Base-by-base conservation (phyloP, 2,329 filamentous ascomycete genomes). In the Emergomyces pasteurianus region DNA sequence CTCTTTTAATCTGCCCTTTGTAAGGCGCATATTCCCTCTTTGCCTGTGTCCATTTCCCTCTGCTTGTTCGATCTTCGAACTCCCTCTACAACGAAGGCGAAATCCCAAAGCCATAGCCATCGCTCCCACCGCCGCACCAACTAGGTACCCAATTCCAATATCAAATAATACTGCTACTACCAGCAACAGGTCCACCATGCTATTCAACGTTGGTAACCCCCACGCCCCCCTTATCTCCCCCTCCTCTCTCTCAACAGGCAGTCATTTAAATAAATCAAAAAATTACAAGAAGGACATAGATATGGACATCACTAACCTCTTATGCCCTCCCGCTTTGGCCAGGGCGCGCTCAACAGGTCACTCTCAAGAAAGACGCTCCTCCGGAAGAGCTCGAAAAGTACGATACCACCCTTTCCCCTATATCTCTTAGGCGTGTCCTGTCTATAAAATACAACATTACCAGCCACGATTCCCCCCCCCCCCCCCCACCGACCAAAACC, bases 341-440 rank as follows among this genome's bases (percentile, higher is more conserved):
- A n/a, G n/a, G n/a, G 62, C 34, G 63, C 59, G 62, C 34, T 63
- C 59, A 12, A 43, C 38, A 96, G 91, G 84, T 96, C 66, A 90
- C 90, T 61, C 83, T 89, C 75, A 92, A 94, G 76, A 79, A 85
- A 47, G 83, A 85, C 64, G 85, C 87, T 65, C 81, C 83, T 61
- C 71, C 78, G 55, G 83, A 85, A 38, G 79, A 95, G 71, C 80
- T 95, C 65, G 78, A 85, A 57, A 81, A 82, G 87, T 90, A 76
- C 67, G 82, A 65, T 38, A 43, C 21, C 6, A 2, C 26, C 40
- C 40, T 16, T n/a, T n/a, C n/a, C n/a, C n/a, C n/a, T n/a, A n/a
- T n/a, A n/a, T n/a, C n/a, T n/a, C n/a, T n/a, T n/a, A n/a, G n/a
- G n/a, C n/a, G n/a, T n/a, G n/a, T n/a, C n/a, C n/a, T n/a, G n/a